These are phyloP conservation scores for Alternaria metachromatica DNA, from an alignment of 2,329 filamentous ascomycete species.

Conservation along the genomic window DNA sequence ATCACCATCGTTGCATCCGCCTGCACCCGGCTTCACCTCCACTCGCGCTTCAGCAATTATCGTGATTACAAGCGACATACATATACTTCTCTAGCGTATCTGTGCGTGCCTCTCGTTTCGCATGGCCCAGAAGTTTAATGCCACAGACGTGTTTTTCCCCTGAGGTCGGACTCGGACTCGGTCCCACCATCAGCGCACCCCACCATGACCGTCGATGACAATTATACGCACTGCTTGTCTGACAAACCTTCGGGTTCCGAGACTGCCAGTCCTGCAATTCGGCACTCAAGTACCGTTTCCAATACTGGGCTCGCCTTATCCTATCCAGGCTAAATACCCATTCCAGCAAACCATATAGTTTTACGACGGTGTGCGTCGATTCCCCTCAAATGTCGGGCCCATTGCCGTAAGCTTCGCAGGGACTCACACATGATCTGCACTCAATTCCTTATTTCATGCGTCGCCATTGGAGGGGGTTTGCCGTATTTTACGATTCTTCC, in stretches of 20 bases:
- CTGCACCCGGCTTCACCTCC: neutral
- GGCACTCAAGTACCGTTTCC: neutral
- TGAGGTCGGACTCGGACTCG: neutral
- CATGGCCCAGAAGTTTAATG: neutral
- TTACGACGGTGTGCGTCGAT: neutral
- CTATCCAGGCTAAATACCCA: conserved; percentile 7
- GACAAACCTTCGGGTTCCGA: neutral
- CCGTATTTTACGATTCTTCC: neutral
- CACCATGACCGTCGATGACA: neutral
- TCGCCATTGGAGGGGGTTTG: neutral
- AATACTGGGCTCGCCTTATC: neutral
- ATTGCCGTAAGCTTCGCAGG: neutral
- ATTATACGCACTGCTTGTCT: neutral
- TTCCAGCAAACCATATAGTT: conserved; percentile 1
- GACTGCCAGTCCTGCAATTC: neutral
- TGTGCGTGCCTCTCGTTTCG: neutral
- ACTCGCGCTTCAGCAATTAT: neutral
- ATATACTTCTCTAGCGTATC: neutral
- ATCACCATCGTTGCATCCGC: neutral
- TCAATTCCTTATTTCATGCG: neutral
- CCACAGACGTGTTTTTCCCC: neutral
- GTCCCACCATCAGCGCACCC: neutral
- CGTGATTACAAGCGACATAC: neutral
- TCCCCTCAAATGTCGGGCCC: conserved; percentile 4
- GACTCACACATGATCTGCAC: neutral